phyloP scores from a whole-genome alignment of 345 rosid genomes.

The Geranium brycei region DNA sequence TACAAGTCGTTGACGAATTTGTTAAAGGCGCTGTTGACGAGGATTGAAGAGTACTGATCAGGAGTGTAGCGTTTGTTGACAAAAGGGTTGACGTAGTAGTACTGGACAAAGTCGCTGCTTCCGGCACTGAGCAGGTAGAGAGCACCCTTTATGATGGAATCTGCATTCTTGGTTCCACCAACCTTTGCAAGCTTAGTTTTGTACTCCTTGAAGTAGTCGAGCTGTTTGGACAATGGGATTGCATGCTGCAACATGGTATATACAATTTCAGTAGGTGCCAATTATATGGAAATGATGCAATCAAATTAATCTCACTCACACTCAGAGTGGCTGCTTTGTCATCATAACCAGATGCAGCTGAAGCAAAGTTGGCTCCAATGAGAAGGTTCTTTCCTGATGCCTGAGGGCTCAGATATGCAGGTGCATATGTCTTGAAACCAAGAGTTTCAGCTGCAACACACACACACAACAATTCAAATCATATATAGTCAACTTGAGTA shows the following conservation, averaged over 20 bases:
- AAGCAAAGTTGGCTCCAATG: conserved; percentile 89
- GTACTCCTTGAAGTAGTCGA: conserved; percentile 70
- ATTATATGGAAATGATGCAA: too few relatives aligned
- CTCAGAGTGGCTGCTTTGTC: conserved; percentile 53
- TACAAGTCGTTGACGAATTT: conserved; percentile 56
- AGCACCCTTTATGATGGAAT: conserved; percentile 47
- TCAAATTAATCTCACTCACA: conserved; percentile 17
- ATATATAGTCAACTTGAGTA: neutral
- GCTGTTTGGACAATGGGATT: conserved; percentile 57
- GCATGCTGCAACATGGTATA: conserved; percentile 47
- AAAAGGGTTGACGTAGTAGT: conserved; percentile 71
- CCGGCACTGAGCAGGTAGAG: conserved; percentile 67
- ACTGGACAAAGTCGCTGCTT: conserved; percentile 78
- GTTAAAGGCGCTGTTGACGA: conserved; percentile 33
- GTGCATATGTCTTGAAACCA: conserved; percentile 62
- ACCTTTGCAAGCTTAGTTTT: conserved; percentile 47
- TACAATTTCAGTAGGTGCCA: too few relatives aligned
- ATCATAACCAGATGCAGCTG: conserved; percentile 88
- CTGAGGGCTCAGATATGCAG: conserved; percentile 76
- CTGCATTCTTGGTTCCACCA: conserved; percentile 48
- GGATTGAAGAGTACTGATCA: conserved; percentile 57
- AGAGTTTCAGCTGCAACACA: conserved; percentile 58
- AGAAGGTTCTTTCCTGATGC: conserved; percentile 85
- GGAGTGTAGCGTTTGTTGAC: conserved; percentile 41
- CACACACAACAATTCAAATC: neutral